Evolutionary conservation across 306 rosid genomes (phyloP).

Genomic region (Cucurbita argyrosperma): DNA sequence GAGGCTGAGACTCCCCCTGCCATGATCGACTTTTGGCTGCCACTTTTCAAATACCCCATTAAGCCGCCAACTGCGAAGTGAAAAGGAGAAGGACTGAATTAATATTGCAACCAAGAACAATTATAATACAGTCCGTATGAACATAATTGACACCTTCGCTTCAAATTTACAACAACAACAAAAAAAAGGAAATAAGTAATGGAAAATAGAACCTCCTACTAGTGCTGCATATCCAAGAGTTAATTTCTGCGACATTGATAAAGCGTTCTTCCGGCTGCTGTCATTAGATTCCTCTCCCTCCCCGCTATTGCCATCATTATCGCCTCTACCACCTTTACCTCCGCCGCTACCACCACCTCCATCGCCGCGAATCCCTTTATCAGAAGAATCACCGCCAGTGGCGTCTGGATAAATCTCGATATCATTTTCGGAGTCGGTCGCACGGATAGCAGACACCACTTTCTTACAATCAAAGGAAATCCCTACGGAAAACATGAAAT

Average conservation of each 20-base stretch:
- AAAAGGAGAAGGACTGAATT: background rate
- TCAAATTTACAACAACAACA: too few relatives aligned
- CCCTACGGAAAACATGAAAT: background rate
- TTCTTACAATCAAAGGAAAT: background rate
- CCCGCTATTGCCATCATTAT: conserved; percentile 19
- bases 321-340: conserved; percentile 21
- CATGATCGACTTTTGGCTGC: conserved; percentile 85
- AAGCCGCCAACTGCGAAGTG: conserved; percentile 64
- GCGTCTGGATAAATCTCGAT: background rate
- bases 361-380: conserved; percentile 7
- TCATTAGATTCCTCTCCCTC: conserved; percentile 41
- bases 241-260: conserved; percentile 88
- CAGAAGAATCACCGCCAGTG: background rate
- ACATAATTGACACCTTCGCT: background rate
- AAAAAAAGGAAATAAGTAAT: too few relatives aligned
- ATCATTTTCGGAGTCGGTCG: background rate
- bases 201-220: conserved; percentile 51
- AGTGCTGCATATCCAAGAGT: conserved; percentile 87
- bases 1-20: conserved; percentile 76
- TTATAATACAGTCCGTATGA: background rate
- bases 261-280: conserved; percentile 24
- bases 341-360: conserved; percentile 34
- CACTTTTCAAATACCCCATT: conserved; percentile 88
- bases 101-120: background rate
- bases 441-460: background rate